Conservation (phyloP, 2,329 filamentous ascomycete genomes). For the Hypoxylon sp. region DNA sequence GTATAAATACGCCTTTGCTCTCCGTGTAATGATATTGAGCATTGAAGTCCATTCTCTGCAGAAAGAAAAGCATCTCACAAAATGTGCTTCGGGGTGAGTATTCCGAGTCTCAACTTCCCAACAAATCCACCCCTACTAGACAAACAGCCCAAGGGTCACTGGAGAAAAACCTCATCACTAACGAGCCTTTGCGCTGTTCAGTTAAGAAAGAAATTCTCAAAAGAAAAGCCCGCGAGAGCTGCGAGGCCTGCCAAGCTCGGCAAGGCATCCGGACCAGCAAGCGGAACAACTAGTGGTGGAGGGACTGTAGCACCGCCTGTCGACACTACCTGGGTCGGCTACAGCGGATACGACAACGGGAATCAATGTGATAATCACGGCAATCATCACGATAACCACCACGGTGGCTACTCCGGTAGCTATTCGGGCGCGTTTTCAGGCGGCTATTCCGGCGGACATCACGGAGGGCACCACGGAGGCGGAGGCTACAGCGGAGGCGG, state of each 20-base stretch:
- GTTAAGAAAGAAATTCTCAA: slow-evolving; percentile 7
- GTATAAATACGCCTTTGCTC: slow-evolving; percentile 8
- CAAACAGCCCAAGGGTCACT: not conserved
- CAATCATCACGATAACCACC: not conserved
- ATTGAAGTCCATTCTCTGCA: not conserved
- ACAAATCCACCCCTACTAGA: not conserved
- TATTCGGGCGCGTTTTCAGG: not conserved
- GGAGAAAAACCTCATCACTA: not conserved
- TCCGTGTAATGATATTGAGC: not conserved
- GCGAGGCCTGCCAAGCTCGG: slow-evolving; percentile 8
- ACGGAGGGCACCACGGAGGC: slow-evolving; percentile 15
- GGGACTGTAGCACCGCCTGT: not conserved
- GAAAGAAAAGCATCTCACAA: not conserved
- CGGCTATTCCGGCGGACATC: not conserved
- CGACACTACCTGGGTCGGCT: not conserved
- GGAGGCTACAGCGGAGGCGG: slow-evolving; percentile 9
- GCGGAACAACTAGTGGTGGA: not conserved
- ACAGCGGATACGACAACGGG: not conserved
- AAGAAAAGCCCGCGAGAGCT: slow-evolving; percentile 12
- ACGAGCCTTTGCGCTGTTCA: slow-evolving; percentile 3
- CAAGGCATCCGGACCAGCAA: not conserved
- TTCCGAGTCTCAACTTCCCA: not conserved
- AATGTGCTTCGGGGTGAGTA: slow-evolving; percentile 29
- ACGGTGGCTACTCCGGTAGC: not conserved
- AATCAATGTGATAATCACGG: not conserved